Base-by-base conservation (phyloP, 441 rosid species). In the Erodium chrysanthum region DNA sequence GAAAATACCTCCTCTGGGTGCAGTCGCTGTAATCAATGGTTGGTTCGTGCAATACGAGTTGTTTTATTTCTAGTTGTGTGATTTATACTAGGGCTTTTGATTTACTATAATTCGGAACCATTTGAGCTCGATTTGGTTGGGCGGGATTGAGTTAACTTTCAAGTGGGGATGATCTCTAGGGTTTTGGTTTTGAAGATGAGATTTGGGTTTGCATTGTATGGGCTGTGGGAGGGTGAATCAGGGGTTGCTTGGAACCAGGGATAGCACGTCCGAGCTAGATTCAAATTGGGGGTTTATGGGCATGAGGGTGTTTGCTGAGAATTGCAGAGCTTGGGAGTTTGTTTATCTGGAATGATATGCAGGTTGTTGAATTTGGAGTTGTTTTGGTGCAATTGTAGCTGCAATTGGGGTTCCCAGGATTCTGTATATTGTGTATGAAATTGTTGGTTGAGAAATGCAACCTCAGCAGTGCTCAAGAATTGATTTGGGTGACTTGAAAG, bases 391-490 rank as follows among this genome's bases (percentile, higher is more conserved):
- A 18, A 18, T 18, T 52, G 59, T n/a, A 52, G 21, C 29, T 44
- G 33, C 5, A 3, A 5, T 20, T 46, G 64, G 52, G 75, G 64
- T 74, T 70, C 59, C 67, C 73, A 61, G 46, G 29, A 72, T 75
- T 76, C 77, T 70, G 61, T 84, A 83, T 65, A 75, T 78, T 81
- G 80, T 85, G 86, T 81, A 77, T 73, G 82, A 25, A 25, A 79
- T 77, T 76, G 71, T 69, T 78, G 73, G 50, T 74, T 75, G 80
- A 84, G 86, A 81, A 78, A 92, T 92, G 98, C 95, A 84, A 76
- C 88, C 87, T 44, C 89, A 76, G 72, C 91, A 82, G 79, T 75
- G 86, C 78, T 79, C 84, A 62, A 88, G 98, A 82, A 78, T 90
- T 22, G 85, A 92, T 83, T 80, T 92, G 81, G 85, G 76, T 76